Evolutionary conservation across 1,284 basidiomycete species (phyloP).

Genomic region (Trametes pubescens): DNA sequence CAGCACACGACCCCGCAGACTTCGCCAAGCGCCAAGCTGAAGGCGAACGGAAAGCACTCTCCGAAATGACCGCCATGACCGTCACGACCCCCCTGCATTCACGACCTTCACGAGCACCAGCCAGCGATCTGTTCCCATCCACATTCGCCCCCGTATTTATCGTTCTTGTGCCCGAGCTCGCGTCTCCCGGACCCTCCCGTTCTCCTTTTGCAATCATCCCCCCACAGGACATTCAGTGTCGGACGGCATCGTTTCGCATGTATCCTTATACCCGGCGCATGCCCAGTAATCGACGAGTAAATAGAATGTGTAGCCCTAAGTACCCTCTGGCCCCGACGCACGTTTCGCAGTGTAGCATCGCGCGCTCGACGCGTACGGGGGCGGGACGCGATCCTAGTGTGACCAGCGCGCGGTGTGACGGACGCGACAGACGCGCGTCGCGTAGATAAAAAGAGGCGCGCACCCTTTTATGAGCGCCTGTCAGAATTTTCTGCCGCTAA

Average conservation of each 20-base stretch:
- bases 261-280: slow-evolving; percentile 21
- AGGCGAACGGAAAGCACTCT: slow-evolving; percentile 28
- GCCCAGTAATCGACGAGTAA: slow-evolving; percentile 22
- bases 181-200: not conserved
- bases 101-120: slow-evolving; percentile 26
- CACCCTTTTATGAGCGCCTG: slow-evolving; percentile 17
- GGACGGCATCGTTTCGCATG: slow-evolving; percentile 24
- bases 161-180: not conserved
- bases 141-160: slow-evolving; percentile 5
- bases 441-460: slow-evolving; percentile 10
- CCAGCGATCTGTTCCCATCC: slow-evolving; percentile 12
- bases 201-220: slow-evolving; percentile 4
- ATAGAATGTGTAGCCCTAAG: not conserved
- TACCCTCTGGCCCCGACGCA: not conserved
- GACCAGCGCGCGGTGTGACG: slow-evolving; percentile 19
- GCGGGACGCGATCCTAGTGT: slow-evolving; percentile 9
- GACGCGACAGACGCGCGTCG: slow-evolving; percentile 24
- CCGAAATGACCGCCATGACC: slow-evolving; percentile 23
- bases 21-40: slow-evolving; percentile 26
- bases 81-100: slow-evolving; percentile 10
- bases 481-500: slow-evolving; percentile 20
- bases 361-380: not conserved
- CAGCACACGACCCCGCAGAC: slow-evolving; percentile 20
- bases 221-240: slow-evolving; percentile 21
- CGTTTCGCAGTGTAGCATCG: not conserved